These are phyloP conservation scores for Punctularia strigosozonata DNA, from an alignment of 768 basidiomycete genomes.

Conservation along the genomic window DNA sequence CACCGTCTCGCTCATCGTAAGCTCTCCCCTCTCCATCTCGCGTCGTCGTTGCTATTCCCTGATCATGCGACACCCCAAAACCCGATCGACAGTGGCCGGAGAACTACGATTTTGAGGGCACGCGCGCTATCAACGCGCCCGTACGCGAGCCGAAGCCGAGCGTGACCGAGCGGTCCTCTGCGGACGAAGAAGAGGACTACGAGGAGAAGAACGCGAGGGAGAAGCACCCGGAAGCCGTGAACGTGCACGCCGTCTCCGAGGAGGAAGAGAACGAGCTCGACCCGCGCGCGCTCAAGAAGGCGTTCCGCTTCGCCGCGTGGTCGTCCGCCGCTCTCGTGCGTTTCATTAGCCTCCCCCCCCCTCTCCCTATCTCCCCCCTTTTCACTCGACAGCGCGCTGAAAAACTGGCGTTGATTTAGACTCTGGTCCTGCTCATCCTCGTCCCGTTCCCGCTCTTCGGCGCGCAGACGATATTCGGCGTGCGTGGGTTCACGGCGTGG, in stretches of 20 bases:
- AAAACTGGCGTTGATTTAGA: conserved; percentile 20
- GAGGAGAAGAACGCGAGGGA: conserved; percentile 25
- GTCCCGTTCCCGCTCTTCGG: conserved; percentile 86
- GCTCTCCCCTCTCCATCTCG: conserved; percentile 10
- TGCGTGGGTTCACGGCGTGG: conserved; percentile 64
- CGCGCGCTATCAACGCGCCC: conserved; percentile 61
- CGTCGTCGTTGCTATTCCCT: neutral
- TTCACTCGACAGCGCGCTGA: conserved; percentile 1
- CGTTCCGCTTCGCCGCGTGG: conserved; percentile 74
- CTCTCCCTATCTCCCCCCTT: no score
- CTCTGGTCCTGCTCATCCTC: conserved; percentile 53
- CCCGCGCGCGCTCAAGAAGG: conserved; percentile 50
- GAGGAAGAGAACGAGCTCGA: conserved; percentile 51
- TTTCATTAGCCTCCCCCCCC: no score
- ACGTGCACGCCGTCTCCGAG: conserved; percentile 11
- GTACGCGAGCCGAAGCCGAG: conserved; percentile 2
- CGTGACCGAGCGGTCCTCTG: conserved; percentile 9
- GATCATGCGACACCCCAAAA: neutral
- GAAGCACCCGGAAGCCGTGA: conserved; percentile 20
- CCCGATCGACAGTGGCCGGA: conserved; percentile 50
- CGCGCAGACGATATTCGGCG: conserved; percentile 58
- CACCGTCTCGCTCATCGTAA: conserved; percentile 48
- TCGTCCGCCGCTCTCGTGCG: conserved; percentile 57
- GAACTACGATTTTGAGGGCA: conserved; percentile 69
- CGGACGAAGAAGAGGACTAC: conserved; percentile 16